Percentiles rank a stretch among this genome's conserved stretches.
Conservation (phyloP, 345 rosid species). For the Alliaria petiolata region DNA sequence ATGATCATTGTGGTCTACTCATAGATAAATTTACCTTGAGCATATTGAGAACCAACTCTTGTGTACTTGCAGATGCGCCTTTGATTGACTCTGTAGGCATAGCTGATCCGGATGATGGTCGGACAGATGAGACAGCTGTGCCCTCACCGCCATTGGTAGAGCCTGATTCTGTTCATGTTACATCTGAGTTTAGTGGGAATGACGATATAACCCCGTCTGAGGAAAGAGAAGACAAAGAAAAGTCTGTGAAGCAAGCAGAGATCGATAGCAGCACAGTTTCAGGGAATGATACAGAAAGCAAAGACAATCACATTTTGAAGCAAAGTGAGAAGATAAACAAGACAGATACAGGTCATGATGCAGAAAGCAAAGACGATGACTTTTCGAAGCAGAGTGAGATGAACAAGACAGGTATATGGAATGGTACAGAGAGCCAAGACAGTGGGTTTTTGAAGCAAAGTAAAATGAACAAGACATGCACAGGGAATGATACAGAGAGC, state of each 20-base stretch:
- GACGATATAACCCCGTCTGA: neutral
- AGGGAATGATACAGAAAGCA: conserved; percentile 22
- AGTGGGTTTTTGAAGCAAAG: neutral
- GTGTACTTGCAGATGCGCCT: conserved; percentile 46
- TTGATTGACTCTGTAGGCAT: conserved; percentile 26
- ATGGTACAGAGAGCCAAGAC: conserved; percentile 2
- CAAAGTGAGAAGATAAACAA: neutral
- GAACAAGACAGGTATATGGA: conserved; percentile 9
- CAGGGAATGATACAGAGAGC: neutral
- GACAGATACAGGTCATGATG: conserved; percentile 21
- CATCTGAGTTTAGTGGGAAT: neutral
- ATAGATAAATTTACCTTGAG: neutral
- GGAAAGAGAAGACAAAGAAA: conserved; percentile 6
- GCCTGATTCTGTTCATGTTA: conserved; percentile 17
- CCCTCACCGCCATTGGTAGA: conserved; percentile 22
- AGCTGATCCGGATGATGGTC: conserved; percentile 2
- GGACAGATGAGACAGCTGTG: conserved; percentile 6
- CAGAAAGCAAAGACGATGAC: conserved; percentile 20
- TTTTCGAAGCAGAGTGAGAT: conserved; percentile 1
- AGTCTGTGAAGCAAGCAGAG: neutral
- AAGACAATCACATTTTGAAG: neutral
- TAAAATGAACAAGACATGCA: neutral
- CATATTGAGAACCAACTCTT: conserved; percentile 3
- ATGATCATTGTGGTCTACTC: neutral
- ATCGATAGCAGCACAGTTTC: neutral